phyloP scores from a whole-genome alignment of 2,329 filamentous ascomycete species.

The Coniochaeta sp. region DNA sequence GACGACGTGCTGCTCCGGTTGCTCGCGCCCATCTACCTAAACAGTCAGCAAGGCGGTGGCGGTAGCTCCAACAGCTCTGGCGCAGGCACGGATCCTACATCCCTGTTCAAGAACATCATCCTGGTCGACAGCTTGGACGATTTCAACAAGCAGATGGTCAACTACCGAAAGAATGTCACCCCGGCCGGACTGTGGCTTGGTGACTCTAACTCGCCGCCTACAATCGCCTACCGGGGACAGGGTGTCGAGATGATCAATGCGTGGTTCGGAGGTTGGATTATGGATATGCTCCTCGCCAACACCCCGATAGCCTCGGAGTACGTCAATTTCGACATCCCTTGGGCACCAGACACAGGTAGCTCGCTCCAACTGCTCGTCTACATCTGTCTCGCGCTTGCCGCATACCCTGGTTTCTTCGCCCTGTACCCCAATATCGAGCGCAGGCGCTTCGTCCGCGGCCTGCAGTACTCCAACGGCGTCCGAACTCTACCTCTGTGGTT shows the following conservation, averaged over 20 bases:
- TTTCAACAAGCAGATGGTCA: conserved; percentile 60
- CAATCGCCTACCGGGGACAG: conserved; percentile 66
- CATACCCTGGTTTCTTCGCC: conserved; percentile 80
- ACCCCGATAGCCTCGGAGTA: conserved; percentile 66
- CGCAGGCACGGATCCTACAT: conserved; percentile 8
- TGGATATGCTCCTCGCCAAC: conserved; percentile 61
- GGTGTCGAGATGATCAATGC: conserved; percentile 45
- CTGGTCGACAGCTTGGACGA: conserved; percentile 57
- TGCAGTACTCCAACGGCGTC: conserved; percentile 91
- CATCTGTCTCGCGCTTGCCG: conserved; percentile 69
- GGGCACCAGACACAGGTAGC: conserved; percentile 60
- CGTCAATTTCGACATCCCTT: conserved; percentile 69
- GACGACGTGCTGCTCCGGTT: conserved; percentile 21
- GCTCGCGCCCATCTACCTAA: conserved; percentile 30
- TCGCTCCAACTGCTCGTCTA: conserved; percentile 76
- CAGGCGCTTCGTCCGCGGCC: conserved; percentile 67
- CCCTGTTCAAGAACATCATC: conserved; percentile 32
- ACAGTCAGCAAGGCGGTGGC: conserved; percentile 7
- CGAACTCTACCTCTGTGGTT: conserved; percentile 76
- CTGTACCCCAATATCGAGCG: conserved; percentile 85
- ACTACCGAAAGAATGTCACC: conserved; percentile 59
- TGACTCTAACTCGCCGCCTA: conserved; percentile 50
- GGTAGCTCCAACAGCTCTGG: background rate
- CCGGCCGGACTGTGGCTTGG: conserved; percentile 78
- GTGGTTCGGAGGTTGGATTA: conserved; percentile 57